Conservation (phyloP, 805 yeast genomes). For the Millerozyma miso region DNA sequence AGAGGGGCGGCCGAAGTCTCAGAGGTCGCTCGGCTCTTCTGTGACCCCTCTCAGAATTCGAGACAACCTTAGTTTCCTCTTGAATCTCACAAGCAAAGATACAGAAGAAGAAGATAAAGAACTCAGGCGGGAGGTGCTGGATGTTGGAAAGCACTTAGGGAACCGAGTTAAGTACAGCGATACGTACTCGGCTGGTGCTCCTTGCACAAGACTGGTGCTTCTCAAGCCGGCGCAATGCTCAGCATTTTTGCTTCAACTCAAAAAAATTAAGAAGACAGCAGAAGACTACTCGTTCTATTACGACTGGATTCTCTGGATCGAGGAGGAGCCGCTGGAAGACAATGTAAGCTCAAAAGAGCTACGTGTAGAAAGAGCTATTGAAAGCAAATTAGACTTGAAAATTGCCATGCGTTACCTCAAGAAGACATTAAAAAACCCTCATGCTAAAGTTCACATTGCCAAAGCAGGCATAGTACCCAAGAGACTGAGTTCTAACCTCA, state of each 20-base stretch:
- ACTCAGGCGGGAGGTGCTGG: neutral
- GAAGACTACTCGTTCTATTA: conserved; percentile 14
- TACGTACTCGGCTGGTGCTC: conserved; percentile 9
- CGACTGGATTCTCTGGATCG: conserved; percentile 16
- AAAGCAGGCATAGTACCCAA: conserved; percentile 12
- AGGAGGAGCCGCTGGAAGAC: conserved; percentile 2
- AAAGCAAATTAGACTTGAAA: conserved; percentile 11
- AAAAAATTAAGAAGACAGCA: conserved; percentile 5
- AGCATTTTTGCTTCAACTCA: conserved; percentile 12
- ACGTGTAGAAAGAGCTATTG: conserved; percentile 9
- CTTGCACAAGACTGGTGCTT: conserved; percentile 15
- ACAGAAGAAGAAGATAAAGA: neutral
- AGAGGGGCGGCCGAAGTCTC: conserved; percentile 5
- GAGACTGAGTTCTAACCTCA: conserved; percentile 10
- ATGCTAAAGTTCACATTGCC: conserved; percentile 11
- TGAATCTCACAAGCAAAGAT: conserved; percentile 1
- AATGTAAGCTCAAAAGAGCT: neutral
- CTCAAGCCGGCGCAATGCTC: conserved; percentile 8
- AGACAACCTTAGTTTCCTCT: conserved; percentile 10
- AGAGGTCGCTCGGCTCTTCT: conserved; percentile 6
- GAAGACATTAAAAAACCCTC: conserved; percentile 1
- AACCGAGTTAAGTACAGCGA: neutral
- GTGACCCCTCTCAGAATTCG: conserved; percentile 14
- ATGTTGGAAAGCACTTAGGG: neutral
- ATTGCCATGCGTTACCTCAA: conserved; percentile 4